Conservation (phyloP, 1,139 yeast genomes). For the Saccharomyces hybrid region DNA sequence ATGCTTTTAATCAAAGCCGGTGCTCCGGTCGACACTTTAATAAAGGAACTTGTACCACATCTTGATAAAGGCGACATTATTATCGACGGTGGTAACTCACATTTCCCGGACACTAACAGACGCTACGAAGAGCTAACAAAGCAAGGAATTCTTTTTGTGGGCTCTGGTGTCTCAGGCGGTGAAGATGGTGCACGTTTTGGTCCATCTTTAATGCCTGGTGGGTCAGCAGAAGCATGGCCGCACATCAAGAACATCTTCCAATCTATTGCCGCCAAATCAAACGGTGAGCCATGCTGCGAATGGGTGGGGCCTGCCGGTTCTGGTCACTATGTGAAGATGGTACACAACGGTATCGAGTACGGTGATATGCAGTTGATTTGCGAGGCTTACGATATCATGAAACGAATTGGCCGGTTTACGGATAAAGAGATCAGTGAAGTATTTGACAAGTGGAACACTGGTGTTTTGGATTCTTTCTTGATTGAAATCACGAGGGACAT, state of each 20-base stretch:
- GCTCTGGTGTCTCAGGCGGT: slow-evolving; percentile 99
- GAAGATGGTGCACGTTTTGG: slow-evolving; percentile 99
- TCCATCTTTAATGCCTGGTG: slow-evolving; percentile 99
- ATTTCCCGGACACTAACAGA: slow-evolving; percentile 97
- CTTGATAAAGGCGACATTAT: slow-evolving; percentile 96
- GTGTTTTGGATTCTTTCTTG: slow-evolving; percentile 94
- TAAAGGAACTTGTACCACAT: slow-evolving; percentile 79
- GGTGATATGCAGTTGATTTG: slow-evolving; percentile 99
- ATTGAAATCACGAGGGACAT: slow-evolving; percentile 96
- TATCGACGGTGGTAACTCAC: slow-evolving; percentile 99
- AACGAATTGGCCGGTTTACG: slow-evolving; percentile 85
- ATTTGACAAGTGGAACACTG: slow-evolving; percentile 90
- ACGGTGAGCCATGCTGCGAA: slow-evolving; percentile 99
- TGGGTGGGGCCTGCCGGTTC: slow-evolving; percentile 99
- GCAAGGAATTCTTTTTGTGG: slow-evolving; percentile 89
- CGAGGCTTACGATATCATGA: slow-evolving; percentile 95
- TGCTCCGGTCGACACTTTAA: slow-evolving; percentile 85
- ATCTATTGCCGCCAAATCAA: slow-evolving; percentile 90
- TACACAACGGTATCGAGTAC: slow-evolving; percentile 98
- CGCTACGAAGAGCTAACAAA: slow-evolving; percentile 82
- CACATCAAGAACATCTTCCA: slow-evolving; percentile 95
- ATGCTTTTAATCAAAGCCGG: slow-evolving; percentile 96
- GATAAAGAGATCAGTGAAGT: slow-evolving; percentile 93
- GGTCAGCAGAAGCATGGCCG: slow-evolving; percentile 97
- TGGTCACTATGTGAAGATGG: slow-evolving; percentile 99